Base-by-base conservation (phyloP, 2,329 filamentous ascomycete genomes). In the Fusarium miscanthi region DNA sequence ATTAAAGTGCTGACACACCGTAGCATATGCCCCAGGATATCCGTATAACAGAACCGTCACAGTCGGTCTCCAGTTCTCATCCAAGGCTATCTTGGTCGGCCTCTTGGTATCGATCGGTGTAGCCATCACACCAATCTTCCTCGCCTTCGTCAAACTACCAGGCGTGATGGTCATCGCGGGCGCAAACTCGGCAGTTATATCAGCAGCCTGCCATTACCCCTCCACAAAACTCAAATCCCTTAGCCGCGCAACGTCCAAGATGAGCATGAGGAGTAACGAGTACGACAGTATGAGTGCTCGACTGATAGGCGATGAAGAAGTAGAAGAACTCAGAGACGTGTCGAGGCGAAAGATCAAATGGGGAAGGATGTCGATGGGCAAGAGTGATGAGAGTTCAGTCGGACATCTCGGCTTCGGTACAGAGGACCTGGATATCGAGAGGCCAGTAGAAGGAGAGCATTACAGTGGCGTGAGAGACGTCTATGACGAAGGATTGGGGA, bases 361-460 rank as follows among this genome's bases (percentile, higher is more conserved):
- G 70, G 70, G 70, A 3, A 53, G 61, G 25, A 53, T 74, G 10
- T 56, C 57, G 2, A 63, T 45, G 2, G 70, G 70, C 3, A 70
- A 51, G 19, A 69, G 52, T 23, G 46, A 64, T 14, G 59, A 58
- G 12, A 69, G 66, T 12, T 42, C 49, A 25, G 59, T 59, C 56
- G 63, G 67, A 2, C 70, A 74, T 46, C 45, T 74, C 8, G 71
- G 67, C n/a, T 74, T 74, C 52, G 71, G 70, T 9, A 60, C 67
- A 3, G 60, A 69, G 14, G 70, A 74, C 16, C 43, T 59, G 14
- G 52, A 65, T 3, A 54, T 74, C 21, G 46, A 56, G 16, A 63
- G 33, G 25, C 67, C 71, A 13, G 31, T 74, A 21, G 71, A 74
- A 19, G 71, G 71, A 23, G 59, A 74, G 43, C 23, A 60, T 19